phyloP scores from a whole-genome alignment of 441 rosid species.

The Theobroma grandiflorum region DNA sequence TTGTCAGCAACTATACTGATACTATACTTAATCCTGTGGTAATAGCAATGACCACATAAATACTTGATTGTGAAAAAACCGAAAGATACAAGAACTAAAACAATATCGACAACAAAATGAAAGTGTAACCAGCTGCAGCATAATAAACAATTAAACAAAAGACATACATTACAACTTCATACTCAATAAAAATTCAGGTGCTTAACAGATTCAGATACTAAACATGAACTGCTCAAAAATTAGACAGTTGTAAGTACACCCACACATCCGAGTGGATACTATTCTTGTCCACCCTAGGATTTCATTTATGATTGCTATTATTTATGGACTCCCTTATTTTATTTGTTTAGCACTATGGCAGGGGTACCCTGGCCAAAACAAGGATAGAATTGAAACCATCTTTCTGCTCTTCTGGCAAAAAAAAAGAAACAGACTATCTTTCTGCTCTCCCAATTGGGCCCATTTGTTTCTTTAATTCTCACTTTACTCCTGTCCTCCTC shows the following conservation, averaged over 20 bases:
- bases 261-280: not conserved
- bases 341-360: not conserved
- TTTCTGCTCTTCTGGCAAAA: too few species aligned
- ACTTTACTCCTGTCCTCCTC: not conserved
- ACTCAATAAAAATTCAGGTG: not conserved
- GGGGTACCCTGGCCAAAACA: too few species aligned
- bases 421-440: too few species aligned
- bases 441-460: not conserved
- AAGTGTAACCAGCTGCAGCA: not conserved
- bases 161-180: not conserved
- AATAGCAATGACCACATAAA: slow-evolving; percentile 13
- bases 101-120: not conserved
- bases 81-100: not conserved
- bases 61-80: not conserved
- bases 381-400: too few species aligned
- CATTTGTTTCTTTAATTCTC: not conserved
- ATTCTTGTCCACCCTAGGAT: not conserved
- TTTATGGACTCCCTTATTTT: not conserved
- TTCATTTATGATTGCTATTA: not conserved
- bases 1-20: slow-evolving; percentile 96
- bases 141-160: not conserved
- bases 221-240: not conserved
- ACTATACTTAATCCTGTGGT: slow-evolving; percentile 91
- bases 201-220: not conserved
- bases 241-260: not conserved